These are phyloP conservation scores for Lycium ferocissimum DNA, from an alignment of 257 asterid genomes.

Conservation along the genomic window DNA sequence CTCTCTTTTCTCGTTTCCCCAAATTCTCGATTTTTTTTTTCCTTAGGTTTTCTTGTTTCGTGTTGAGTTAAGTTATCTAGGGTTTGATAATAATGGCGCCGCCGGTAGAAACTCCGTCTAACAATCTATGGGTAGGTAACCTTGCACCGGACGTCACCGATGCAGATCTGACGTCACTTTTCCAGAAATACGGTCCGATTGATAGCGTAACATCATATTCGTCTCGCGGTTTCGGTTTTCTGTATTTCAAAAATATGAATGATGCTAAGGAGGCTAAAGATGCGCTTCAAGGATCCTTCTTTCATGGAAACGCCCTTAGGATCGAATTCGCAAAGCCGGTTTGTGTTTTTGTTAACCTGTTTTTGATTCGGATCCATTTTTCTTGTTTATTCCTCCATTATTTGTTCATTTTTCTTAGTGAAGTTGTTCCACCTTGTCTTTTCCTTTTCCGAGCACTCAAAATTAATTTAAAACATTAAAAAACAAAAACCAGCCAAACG, in stretches of 20 bases:
- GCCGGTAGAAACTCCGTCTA: constrained; percentile 70
- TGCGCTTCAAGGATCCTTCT: constrained; percentile 67
- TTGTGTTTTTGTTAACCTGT: constrained; percentile 52
- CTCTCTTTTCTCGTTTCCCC: background rate
- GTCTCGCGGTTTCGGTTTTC: constrained; percentile 76
- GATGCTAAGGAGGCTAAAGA: constrained; percentile 80
- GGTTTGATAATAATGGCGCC: constrained; percentile 32
- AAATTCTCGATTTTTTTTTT: background rate
- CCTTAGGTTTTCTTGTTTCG: background rate
- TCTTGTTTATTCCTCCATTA: constrained; percentile 4
- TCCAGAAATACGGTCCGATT: constrained; percentile 65
- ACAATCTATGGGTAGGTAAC: constrained; percentile 89
- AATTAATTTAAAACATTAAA: background rate
- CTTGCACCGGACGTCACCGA: constrained; percentile 69
- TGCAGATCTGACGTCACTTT: constrained; percentile 62
- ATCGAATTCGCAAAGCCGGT: constrained; percentile 98
- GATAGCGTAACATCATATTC: constrained; percentile 78
- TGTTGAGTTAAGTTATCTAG: constrained; percentile 10
- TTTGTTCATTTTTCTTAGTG: background rate
- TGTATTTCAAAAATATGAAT: constrained; percentile 64
- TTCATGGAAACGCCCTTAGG: constrained; percentile 67
- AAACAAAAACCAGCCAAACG: background rate
- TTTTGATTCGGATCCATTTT: constrained; percentile 33
- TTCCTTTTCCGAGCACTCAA: background rate
- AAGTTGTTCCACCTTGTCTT: background rate